These are phyloP conservation scores for Mucor plumbeus DNA, from an alignment of 371 early-diverging fungal species.

Conservation along the genomic window DNA sequence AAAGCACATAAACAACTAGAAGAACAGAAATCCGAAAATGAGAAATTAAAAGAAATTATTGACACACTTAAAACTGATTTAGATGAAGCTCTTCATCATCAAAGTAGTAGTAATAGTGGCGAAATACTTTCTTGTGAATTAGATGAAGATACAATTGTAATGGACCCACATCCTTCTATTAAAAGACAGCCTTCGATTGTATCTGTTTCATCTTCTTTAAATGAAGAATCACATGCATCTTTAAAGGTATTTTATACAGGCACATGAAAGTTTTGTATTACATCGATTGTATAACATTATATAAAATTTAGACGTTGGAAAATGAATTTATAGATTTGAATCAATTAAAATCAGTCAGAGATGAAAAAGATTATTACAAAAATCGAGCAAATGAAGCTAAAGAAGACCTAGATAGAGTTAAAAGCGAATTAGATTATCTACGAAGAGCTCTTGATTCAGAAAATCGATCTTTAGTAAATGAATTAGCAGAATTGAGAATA, in stretches of 20 bases:
- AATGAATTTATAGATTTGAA: conserved; percentile 31
- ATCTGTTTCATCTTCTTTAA: conserved; percentile 1
- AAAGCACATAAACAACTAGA: conserved; percentile 51
- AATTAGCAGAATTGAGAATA: conserved; percentile 38
- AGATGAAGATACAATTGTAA: neutral
- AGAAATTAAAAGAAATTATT: conserved; percentile 54
- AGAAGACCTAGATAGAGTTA: conserved; percentile 46
- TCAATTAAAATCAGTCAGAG: conserved; percentile 38
- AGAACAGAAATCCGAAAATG: conserved; percentile 57
- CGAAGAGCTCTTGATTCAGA: conserved; percentile 40
- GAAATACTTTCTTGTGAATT: neutral
- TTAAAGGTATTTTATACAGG: conserved; percentile 23
- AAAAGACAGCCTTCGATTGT: neutral
- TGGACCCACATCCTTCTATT: neutral
- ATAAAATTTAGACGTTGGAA: conserved; percentile 34
- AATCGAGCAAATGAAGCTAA: conserved; percentile 45
- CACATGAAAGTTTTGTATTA: conserved; percentile 1
- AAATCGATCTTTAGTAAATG: conserved; percentile 38
- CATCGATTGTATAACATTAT: neutral
- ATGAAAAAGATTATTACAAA: conserved; percentile 55
- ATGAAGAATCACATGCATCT: conserved; percentile 12
- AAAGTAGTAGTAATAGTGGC: conserved; percentile 8
- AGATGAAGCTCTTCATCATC: conserved; percentile 42
- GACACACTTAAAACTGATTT: conserved; percentile 51
- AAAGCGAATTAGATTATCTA: conserved; percentile 39